Evolutionary conservation across 345 rosid species (phyloP), one percentile per base, ranked within the genome.

Genomic region (Murraya koenigii): DNA sequence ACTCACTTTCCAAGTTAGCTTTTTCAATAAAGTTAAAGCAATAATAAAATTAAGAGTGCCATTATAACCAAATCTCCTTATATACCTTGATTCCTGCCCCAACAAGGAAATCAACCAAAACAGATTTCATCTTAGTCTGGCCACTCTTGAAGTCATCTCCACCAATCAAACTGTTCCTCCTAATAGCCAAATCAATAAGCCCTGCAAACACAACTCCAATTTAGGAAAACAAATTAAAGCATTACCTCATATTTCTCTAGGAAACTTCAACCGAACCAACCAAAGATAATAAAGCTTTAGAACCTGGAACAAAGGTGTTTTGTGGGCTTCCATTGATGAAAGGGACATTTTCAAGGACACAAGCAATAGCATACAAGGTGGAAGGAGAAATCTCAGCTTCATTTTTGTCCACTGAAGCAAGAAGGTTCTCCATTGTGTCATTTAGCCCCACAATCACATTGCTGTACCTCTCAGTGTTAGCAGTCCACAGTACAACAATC

Each of bases 131-230:
- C 90, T 96, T 96, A 80, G 99, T 96, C 86, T 96, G 99, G 74
- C 99, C 99, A 84, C 98, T 96, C 88, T 96, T 96, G 87, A 96
- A 96, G 86, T 96, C 98, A 81, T 96, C 98, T 64, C 98, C 99
- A 69, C 99, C 99, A 35, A 96, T 96, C 84, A 96, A 85, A 71
- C 92, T 80, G 88, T 92, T 92, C 80, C 88, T 88, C 86, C 82
- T 81, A 23, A 94, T 90, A 38, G 98, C 98, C 86, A 96, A 81
- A 77, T 96, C 98, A 76, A 96, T 88, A n/a, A 96, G 89, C 81
- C 99, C 98, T 92, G 89, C 23, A 69, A 7, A 74, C 39, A 71
- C 56, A 56, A 3, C 35, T n/a, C 56, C 8, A 68, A 62, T 11
- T 20, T 11, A 71, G 44, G 20, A 77, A 56, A 33, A 22, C 19